These are phyloP conservation scores for Chenopodium berlandieri DNA, from an alignment of 148 eudicot genomes.

Conservation along the genomic window DNA sequence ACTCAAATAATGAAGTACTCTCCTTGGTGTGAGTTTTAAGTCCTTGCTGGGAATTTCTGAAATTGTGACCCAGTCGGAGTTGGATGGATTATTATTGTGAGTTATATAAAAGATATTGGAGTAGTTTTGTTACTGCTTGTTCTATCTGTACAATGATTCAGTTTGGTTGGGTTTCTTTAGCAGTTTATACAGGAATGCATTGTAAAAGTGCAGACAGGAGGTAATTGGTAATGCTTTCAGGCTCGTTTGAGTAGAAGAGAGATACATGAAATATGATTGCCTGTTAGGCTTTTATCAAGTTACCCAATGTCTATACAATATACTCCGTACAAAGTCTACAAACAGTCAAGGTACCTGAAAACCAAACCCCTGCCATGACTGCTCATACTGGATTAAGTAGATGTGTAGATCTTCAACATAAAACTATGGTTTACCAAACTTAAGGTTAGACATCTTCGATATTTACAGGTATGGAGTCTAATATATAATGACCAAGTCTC, in stretches of 20 bases:
- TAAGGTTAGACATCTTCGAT: neutral
- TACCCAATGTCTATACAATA: neutral
- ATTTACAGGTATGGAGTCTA: slow-evolving; percentile 43
- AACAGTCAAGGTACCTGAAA: too few species aligned
- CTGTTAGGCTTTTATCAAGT: too few species aligned
- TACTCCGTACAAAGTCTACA: neutral
- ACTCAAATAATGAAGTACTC: neutral
- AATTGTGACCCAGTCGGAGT: neutral
- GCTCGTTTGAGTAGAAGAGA: too few species aligned
- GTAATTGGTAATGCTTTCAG: too few species aligned
- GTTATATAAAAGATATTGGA: neutral
- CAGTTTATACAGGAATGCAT: too few species aligned
- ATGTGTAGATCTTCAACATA: too few species aligned
- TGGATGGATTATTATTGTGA: neutral
- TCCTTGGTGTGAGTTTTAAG: neutral
- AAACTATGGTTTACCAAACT: neutral
- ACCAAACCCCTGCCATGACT: too few species aligned
- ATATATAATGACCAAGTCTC: slow-evolving; percentile 73
- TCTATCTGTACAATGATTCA: neutral
- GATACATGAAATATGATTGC: too few species aligned
- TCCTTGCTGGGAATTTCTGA: neutral
- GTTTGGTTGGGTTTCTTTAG: too few species aligned
- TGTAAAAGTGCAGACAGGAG: too few species aligned
- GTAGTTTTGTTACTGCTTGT: neutral
- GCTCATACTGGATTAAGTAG: too few species aligned